phyloP scores from a whole-genome alignment of 495 filamentous ascomycete genomes.

The Aspergillus asperescens region DNA sequence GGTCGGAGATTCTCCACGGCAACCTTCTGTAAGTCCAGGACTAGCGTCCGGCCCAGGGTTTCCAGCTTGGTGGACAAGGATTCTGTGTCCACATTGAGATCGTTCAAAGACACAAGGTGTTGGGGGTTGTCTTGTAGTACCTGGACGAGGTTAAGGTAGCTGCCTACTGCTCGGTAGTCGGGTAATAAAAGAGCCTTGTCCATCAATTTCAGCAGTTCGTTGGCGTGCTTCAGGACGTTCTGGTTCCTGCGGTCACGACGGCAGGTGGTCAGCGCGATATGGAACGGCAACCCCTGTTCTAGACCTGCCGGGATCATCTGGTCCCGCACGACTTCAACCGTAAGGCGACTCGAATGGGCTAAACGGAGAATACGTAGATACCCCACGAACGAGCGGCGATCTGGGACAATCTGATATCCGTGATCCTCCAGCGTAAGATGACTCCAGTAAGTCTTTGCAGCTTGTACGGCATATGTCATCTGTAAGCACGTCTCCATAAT shows the following conservation, averaged over 20 bases:
- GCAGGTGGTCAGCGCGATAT: constrained; percentile 65
- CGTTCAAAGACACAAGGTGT: constrained; percentile 27
- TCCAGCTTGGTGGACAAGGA: constrained; percentile 11
- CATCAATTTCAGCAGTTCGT: constrained; percentile 56
- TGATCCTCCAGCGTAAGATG: constrained; percentile 49
- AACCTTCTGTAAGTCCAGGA: constrained; percentile 20
- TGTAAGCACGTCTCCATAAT: constrained; percentile 54
- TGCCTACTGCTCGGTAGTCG: constrained; percentile 29
- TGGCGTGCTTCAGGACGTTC: constrained; percentile 53
- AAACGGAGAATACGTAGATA: constrained; percentile 64
- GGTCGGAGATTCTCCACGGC: constrained; percentile 27
- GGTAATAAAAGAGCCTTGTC: constrained; percentile 27
- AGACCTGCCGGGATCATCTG: constrained; percentile 33
- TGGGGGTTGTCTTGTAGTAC: constrained; percentile 26
- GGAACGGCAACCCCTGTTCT: constrained; percentile 52
- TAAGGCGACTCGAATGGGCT: constrained; percentile 52
- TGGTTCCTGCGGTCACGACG: constrained; percentile 64
- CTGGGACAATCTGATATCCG: constrained; percentile 55
- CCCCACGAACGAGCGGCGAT: constrained; percentile 58
- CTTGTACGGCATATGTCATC: constrained; percentile 26
- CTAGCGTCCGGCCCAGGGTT: constrained; percentile 25
- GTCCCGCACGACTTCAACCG: constrained; percentile 50
- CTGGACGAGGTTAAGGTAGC: constrained; percentile 27
- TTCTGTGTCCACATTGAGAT: constrained; percentile 18
- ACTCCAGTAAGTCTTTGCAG: constrained; percentile 65